Base-by-base conservation (phyloP, 1,139 yeast species). In the Nakaseomyces kungkrabaensis region DNA sequence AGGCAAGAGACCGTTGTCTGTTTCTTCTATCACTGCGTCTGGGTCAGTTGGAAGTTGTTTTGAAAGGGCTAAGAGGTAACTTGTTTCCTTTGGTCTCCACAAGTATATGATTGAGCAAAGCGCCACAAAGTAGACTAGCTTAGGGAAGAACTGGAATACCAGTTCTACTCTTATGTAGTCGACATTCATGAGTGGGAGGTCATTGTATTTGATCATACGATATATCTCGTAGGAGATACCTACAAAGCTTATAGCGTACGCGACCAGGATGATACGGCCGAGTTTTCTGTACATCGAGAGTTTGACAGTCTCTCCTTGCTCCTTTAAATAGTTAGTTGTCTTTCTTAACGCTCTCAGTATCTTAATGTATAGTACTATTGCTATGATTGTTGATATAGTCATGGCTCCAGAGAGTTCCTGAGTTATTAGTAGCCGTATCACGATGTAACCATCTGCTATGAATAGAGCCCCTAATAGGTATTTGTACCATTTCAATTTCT, bases 71-170 rank as follows among this genome's bases (percentile, higher is more conserved):
- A 38, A 11, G 9, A 38, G 13, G 13, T 38, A 38, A 13, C 42
- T 38, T 24, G 42, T 38, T 5, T 38, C 42, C 31, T 38, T 38
- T 10, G 42, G 42, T 38, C 29, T 38, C 42, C 42, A 38, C 31
- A 38, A 13, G 31, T 38, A 38, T 5, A 5, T 11, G 13, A 38
- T 25, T 4, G 42, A 6, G 29, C 31, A 24, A 13, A 24, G 1
- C 7, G 42, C 31, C 4, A 38, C 1, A 4, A 38, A 38, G 13
- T 25, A 8, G n/a, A 38, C 13, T n/a, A 38, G n/a, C 9, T 11
- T 13, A 5, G 42, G 29, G 5, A 25, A 10, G 17, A 24, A 24
- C 17, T 5, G 13, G 1, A 25, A 5, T 10, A 11, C 31, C 7
- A 38, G 5, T 11, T 38, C 42, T 25, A 38, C 11, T 4, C 31